Base-by-base conservation (phyloP, 495 filamentous ascomycete species). In the Annulohypoxylon nitens region DNA sequence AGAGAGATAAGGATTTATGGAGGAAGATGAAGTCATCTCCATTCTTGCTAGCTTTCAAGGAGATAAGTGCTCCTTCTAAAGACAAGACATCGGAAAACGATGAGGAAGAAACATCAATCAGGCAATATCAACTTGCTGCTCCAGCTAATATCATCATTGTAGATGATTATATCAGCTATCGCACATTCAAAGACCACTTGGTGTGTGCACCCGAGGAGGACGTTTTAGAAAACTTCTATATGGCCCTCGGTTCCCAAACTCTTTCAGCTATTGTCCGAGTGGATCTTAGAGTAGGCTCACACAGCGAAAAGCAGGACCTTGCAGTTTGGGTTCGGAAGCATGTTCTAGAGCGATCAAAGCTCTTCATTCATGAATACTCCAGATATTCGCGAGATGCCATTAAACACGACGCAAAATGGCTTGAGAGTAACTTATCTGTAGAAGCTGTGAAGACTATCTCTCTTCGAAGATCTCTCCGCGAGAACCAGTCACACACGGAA, bases 201-300 rank as follows among this genome's bases (percentile, higher is more conserved):
- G 85, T 95, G 7, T 92, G 90, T 57, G 93, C 95, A 0, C 96
- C 96, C 0, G 91, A 95, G 76, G 96, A 98, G 64, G 96, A 98
- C 68, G 70, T 79, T 0, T 82, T 99, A 1, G 96, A 99, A 78
- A 85, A 86, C 4, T 94, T 98, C 74, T 99, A 98, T 76, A 75
- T 87, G 39, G 82, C 84, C 0, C 85, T 93, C 18, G 91, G 91
- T 10, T 86, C 88, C 2, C 83, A 84, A 51, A 82, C 81, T 39
- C 81, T 93, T 12, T 87, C 88, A 37, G 82, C 77, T 62, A 84
- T 88, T 12, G 88, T 93, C n/a, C 83, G 88, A 64, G 86, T 89
- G 60, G 87, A 92, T 54, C 78, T 87, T 14, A 84, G 82, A 47
- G 84, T 91, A 11, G 88, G 88, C 2, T 65, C 79, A n/a, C 78